Base-by-base conservation (phyloP, 495 filamentous ascomycete genomes). In the Neurospora discreta region DNA sequence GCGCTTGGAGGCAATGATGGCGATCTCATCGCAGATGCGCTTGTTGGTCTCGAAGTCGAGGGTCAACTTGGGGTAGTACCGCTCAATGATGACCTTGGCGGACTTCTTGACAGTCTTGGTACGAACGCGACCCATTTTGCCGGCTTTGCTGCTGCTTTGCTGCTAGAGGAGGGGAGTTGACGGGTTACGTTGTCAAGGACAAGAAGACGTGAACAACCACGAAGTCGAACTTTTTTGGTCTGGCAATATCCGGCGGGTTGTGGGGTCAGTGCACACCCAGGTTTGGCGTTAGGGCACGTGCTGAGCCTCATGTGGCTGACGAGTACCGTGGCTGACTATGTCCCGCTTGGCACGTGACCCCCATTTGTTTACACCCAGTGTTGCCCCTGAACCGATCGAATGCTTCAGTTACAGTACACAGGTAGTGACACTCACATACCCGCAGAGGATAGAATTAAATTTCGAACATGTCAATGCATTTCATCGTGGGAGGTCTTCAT, bases 21-120 rank as follows among this genome's bases (percentile, higher is more conserved):
- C 96, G 78, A 99, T 97, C 87, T 99, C 96, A 93, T 98, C 96
- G 87, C 96, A 98, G 79, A 98, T 94, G 76, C 95, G 87, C 91
- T 99, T 98, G 91, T 99, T 99, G 89, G 93, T 96, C 89, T 99
- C 96, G 89, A 99, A 99, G 87, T 98, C 96, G 83, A 98, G 93
- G 71, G 94, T 97, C 82, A 99, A 87, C 84, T 93, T 93, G 80
- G 95, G 96, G 89, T 99, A 97, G 89, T 97, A 97, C 76, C 92
- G 91, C 90, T 98, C 95, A 85, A 99, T 98, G 86, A 98, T 93
- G 89, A 98, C 93, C 91, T 98, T 98, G 86, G 96, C 94, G 85
- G 94, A 98, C 88, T 97, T 95, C 91, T 99, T 98, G 84, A 98
- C 95, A 78, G 96, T 99, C 93, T 95, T 97, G 77, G 93, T 97